phyloP scores from a whole-genome alignment of 257 asterid genomes.

The Solanum sitiens region DNA sequence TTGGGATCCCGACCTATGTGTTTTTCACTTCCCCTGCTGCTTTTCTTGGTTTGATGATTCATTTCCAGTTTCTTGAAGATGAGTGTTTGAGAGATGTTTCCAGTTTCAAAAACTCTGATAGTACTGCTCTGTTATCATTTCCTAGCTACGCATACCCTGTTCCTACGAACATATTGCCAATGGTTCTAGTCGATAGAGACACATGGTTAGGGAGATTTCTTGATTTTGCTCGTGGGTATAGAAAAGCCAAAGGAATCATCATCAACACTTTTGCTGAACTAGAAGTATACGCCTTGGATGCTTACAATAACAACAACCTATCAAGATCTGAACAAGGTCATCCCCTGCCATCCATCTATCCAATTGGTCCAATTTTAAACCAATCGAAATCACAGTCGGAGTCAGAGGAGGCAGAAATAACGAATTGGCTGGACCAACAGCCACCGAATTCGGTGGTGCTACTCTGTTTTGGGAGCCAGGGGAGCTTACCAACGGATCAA shows the following conservation, averaged over 20 bases:
- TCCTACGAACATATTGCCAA: conserved; percentile 30
- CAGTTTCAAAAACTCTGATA: background rate
- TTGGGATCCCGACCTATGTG: conserved; percentile 30
- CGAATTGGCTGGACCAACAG: conserved; percentile 34
- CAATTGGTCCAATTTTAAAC: conserved; percentile 51
- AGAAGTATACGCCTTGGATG: conserved; percentile 31
- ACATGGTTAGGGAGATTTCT: conserved; percentile 46
- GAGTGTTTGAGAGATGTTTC: conserved; percentile 25
- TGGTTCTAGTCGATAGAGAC: conserved; percentile 25
- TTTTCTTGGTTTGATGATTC: conserved; percentile 50
- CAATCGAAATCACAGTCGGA: background rate
- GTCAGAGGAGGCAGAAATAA: background rate
- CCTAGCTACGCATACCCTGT: conserved; percentile 36
- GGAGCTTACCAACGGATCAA: background rate
- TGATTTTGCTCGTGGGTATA: conserved; percentile 37
- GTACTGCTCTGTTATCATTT: conserved; percentile 4
- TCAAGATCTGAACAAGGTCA: background rate
- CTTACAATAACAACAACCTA: background rate
- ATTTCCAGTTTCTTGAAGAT: conserved; percentile 49
- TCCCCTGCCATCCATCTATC: conserved; percentile 31
- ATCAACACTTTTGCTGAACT: conserved; percentile 46
- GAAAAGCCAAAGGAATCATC: conserved; percentile 45
- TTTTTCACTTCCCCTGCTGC: conserved; percentile 57
- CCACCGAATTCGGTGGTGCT: background rate
- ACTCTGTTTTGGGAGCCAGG: conserved; percentile 10